Conservation (phyloP, 1,284 basidiomycete species). For the Inonotus hispidus region DNA sequence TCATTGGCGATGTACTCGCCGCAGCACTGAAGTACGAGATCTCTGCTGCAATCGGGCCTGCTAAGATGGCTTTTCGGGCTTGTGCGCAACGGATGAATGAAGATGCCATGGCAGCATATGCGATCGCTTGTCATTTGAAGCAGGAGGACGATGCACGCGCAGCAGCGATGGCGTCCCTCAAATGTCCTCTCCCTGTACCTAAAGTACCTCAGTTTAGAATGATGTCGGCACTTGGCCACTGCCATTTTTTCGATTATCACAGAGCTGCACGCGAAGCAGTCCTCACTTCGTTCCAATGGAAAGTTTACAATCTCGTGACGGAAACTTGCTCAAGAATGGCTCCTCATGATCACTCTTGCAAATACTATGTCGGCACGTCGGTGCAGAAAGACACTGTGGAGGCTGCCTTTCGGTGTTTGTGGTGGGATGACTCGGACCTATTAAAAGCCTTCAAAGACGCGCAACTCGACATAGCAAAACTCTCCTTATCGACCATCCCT, state of each 20-base stretch:
- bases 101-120: neutral
- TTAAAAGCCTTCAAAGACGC: too few species aligned
- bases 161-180: neutral
- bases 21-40: conserved; percentile 37
- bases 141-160: conserved; percentile 1
- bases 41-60: conserved; percentile 9
- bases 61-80: neutral
- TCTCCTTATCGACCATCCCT: too few species aligned
- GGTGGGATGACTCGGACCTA: too few species aligned
- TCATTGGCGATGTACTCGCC: conserved; percentile 24
- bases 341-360: too few species aligned
- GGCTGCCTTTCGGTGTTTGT: too few species aligned
- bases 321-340: too few species aligned
- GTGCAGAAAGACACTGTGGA: too few species aligned
- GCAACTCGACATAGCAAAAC: too few species aligned
- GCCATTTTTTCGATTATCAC: neutral
- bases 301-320: too few species aligned
- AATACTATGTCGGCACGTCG: too few species aligned
- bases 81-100: neutral
- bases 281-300: too few species aligned
- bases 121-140: conserved; percentile 1
- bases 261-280: neutral
- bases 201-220: neutral
- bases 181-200: neutral
- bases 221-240: neutral